Evolutionary conservation across 2,329 filamentous ascomycete species (phyloP), one percentile per base, ranked within the genome.

Genomic region (Colletotrichum karsti): DNA sequence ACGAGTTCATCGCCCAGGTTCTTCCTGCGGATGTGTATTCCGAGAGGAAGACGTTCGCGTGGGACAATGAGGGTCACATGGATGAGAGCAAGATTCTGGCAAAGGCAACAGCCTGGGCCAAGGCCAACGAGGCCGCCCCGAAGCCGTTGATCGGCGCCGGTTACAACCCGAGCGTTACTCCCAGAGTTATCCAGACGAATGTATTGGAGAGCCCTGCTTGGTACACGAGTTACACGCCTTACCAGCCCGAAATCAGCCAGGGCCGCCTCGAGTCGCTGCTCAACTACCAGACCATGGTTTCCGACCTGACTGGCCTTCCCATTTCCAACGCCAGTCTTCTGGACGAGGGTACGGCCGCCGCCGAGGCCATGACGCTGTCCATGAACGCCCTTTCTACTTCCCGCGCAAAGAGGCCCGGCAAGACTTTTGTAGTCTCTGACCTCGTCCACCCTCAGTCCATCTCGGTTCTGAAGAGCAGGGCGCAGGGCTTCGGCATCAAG

Each of bases 191-290:
- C 78, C 93, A 96, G 85, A 88, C 95, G 73, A 98, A 98, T 77
- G 87, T 98, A 5, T 84, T 98, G 66, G 94, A 98, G 85, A 95
- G 92, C 78, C 95, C 95, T 5, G 94, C 91, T 9, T 98, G 95
- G 95, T 98, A 98, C 80, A 98, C 95, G 42, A 97, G 94, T 82
- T 98, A 98, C 80, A 98, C 95, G 0, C 95, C 95, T 15, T 98
- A 98, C 81, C 95, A 98, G 83, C 92, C 95, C 3, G 95, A 98
- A 82, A 97, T 98, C 83, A 97, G 94, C 78, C 95, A 98, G 82
- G 95, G 95, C 37, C 91, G 95, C 62, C 82, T 98, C 70, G 94
- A 98, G 85, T 97, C 94, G 6, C 84, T 98, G 60, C 85, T 98
- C 70, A 98, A 98, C 85, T 98, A 94, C 83, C 95, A 98, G 84